Evolutionary conservation across 1,284 basidiomycete genomes (phyloP), one percentile per base, ranked within the genome.

Genomic region (Moesziomyces sp.): DNA sequence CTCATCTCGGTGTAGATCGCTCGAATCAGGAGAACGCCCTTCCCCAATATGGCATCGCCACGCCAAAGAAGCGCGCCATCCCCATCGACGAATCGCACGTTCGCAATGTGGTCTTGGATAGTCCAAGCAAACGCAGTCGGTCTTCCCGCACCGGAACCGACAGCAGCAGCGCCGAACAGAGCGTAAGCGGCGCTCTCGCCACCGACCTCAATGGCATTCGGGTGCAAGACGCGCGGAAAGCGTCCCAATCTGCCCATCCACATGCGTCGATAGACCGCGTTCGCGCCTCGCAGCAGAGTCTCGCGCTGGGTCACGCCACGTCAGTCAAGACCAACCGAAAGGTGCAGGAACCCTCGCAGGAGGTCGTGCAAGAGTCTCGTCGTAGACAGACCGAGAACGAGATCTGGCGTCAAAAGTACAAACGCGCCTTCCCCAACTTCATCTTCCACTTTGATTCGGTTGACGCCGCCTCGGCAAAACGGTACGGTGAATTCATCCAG

Each of bases 401-500:
- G 53, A 76, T 71, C 30, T 78, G 76, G 81, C 63, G 78, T 19
- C 65, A 72, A 21, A 78, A 74, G 53, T 83, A 72, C 28, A 44
- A 57, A 18, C 68, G 69, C 3, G 81, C 76, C 10, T 83, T 83
- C 35, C 80, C 81, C 24, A 72, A 58, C 54, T 81, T 83, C 52
- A 73, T 76, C 58, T 83, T 83, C 40, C 80, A 83, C 48, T 77
- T 83, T 26, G 82, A 83, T 52, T 68, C 69, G 23, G 68, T 83
- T 46, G 81, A 83, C 38, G 63, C 66, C 16, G 43, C 53, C 35
- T 76, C 58, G 3, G 74, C 52, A 21, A 54, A 51, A 18, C 62
- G 59, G 40, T 59, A 78, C 24, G 72, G 62, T 44, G 34, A 35
- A 6, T 55, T 68, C 42, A 81, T 83, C 42, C 62, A 65, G 14